Percentiles rank a stretch among this genome's conserved stretches.
phyloP scores from a whole-genome alignment of 2,329 filamentous ascomycete genomes.

The Cladosporium sp. region DNA sequence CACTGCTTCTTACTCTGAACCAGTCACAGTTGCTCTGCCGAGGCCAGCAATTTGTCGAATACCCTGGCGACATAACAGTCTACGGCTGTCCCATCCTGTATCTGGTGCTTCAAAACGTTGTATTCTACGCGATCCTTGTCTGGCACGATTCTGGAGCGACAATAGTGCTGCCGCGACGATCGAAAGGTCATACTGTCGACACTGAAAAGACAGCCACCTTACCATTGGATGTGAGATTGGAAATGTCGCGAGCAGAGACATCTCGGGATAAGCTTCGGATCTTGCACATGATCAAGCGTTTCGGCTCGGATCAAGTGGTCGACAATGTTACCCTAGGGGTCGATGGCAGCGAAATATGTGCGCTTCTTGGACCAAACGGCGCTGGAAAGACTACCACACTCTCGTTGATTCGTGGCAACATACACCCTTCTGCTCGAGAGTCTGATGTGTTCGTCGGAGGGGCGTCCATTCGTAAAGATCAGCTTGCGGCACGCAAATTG shows the following conservation, averaged over 20 bases:
- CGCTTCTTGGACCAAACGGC: slow-evolving; percentile 82
- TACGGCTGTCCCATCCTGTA: slow-evolving; percentile 85
- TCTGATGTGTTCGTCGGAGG: slow-evolving; percentile 80
- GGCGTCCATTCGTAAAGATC: slow-evolving; percentile 67
- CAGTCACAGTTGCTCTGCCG: slow-evolving; percentile 77
- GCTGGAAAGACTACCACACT: slow-evolving; percentile 89
- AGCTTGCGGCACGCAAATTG: slow-evolving; percentile 68
- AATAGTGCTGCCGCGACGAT: slow-evolving; percentile 12
- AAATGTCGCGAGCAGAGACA: slow-evolving; percentile 48
- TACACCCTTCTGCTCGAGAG: slow-evolving; percentile 66
- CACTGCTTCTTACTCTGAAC: slow-evolving; percentile 77
- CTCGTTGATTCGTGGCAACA: slow-evolving; percentile 78
- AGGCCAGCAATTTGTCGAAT: slow-evolving; percentile 51
- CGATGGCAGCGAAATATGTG: slow-evolving; percentile 75
- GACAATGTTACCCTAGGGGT: slow-evolving; percentile 83
- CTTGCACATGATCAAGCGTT: slow-evolving; percentile 73
- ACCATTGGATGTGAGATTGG: slow-evolving; percentile 57
- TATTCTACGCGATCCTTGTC: slow-evolving; percentile 70
- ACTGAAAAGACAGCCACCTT: not conserved
- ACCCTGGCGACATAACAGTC: slow-evolving; percentile 67
- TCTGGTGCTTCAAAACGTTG: slow-evolving; percentile 68
- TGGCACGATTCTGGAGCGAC: slow-evolving; percentile 65
- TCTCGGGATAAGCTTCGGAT: slow-evolving; percentile 69
- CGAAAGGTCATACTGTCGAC: not conserved
- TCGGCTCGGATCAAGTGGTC: slow-evolving; percentile 71